Evolutionary conservation across 805 yeast genomes (phyloP), one percentile per base, ranked within the genome.

Genomic region (Brettanomyces naardenensis): DNA sequence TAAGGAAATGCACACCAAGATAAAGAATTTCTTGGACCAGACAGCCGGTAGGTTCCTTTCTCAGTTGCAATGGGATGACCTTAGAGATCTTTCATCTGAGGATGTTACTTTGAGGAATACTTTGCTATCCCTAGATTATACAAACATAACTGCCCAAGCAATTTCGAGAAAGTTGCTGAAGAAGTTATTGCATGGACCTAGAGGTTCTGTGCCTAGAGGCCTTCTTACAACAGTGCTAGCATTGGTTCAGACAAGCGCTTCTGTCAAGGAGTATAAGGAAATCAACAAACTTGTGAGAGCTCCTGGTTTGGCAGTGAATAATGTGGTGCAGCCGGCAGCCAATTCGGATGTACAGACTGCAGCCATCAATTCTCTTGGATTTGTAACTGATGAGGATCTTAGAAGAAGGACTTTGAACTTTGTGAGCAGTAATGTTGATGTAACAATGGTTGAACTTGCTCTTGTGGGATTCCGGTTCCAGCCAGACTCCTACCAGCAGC

Each of bases 191-290:
- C 77, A 72, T 39, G 82, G 82, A 1, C 75, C 77, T 14, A 59
- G 66, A 27, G 49, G 64, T 17, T 53, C 70, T 0, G 63, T 78
- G 28, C 85, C 88, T 3, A 61, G 61, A 35, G 75, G 70, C 43
- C 44, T 80, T 15, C 57, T 79, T 36, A 60, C 66, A 10, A 56
- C 69, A 9, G 55, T 65, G 3, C 59, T 75, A 25, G 52, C 58
- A 21, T 56, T 58, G 30, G 36, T 48, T 13, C 49, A 45, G 4
- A 40, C 46, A 19, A 23, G 35, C 17, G 49, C 47, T 13, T 59
- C 60, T 27, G 56, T 58, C 36, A 71, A 73, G 45, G 78, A 75
- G 27, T 80, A 78, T 68, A 80, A 80, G 54, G 78, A 72, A 46
- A 58, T 78, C 5, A 56, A 70, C 25, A 74, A 73, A 23, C 52